These are phyloP conservation scores for Acanthamoeba healyi DNA, from an alignment of 208 protist species.

Conservation along the genomic window DNA sequence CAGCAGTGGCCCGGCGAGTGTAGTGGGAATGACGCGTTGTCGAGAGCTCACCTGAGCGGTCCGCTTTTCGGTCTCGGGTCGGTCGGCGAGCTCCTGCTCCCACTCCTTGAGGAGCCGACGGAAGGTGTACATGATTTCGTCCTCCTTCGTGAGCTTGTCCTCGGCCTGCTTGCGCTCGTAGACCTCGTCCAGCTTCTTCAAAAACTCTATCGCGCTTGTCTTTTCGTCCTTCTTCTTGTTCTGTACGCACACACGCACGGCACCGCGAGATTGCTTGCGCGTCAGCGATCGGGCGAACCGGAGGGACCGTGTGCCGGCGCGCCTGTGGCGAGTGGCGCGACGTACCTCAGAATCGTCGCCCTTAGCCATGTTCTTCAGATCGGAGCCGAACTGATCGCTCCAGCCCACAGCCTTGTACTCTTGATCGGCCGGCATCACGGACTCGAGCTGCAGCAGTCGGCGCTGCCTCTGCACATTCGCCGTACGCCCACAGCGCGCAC, in stretches of 20 bases:
- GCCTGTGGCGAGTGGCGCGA: too few relatives aligned
- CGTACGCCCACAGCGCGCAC: background rate
- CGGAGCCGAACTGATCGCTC: conserved; percentile 22
- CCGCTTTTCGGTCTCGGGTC: background rate
- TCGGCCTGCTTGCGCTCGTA: conserved; percentile 5
- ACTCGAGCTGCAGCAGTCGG: conserved; percentile 9
- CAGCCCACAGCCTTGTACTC: conserved; percentile 19
- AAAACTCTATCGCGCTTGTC: background rate
- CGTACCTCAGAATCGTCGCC: background rate
- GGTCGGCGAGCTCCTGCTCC: conserved; percentile 6
- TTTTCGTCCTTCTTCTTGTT: conserved; percentile 14
- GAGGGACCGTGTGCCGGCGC: too few relatives aligned
- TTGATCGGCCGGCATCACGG: background rate
- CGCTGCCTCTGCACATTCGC: background rate
- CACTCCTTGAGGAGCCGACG: conserved; percentile 37
- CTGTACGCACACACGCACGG: background rate
- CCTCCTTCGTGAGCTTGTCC: conserved; percentile 44
- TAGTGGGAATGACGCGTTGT: background rate
- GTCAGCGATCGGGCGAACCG: too few relatives aligned
- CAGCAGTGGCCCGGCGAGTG: background rate
- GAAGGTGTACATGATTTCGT: conserved; percentile 31
- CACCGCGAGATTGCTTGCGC: too few relatives aligned
- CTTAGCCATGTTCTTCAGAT: conserved; percentile 24
- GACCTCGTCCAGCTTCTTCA: conserved; percentile 31
- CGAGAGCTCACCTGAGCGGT: background rate